A percentile compares a stretch with the other conserved stretches of the same genome.
Conservation (phyloP, 2,329 filamentous ascomycete genomes). For the Chaetomiaceae sp. region DNA sequence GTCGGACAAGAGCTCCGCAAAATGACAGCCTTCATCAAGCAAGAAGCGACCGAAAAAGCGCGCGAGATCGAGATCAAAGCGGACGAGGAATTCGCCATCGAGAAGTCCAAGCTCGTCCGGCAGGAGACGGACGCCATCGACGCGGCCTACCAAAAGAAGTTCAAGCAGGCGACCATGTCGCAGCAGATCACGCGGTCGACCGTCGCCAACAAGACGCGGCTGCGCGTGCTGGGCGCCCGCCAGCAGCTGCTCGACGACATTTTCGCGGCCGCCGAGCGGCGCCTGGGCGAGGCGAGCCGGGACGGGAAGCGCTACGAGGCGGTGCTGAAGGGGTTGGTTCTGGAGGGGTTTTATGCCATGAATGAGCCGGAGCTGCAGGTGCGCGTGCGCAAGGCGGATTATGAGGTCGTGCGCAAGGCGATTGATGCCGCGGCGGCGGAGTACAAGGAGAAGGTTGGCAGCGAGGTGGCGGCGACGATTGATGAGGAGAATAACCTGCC, state of each 20-base stretch:
- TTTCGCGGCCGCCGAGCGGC: constrained; percentile 74
- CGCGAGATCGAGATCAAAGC: constrained; percentile 97
- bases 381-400: constrained; percentile 75
- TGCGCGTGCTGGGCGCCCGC: constrained; percentile 79
- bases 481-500: constrained; percentile 77
- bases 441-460: constrained; percentile 74
- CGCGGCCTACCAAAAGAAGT: constrained; percentile 92
- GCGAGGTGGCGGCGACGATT: constrained; percentile 64
- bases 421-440: constrained; percentile 71
- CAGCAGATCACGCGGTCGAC: constrained; percentile 98
- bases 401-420: constrained; percentile 70
- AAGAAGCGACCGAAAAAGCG: constrained; percentile 95
- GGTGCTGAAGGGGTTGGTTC: constrained; percentile 72
- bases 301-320: constrained; percentile 71
- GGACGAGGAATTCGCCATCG: constrained; percentile 97
- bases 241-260: constrained; percentile 89
- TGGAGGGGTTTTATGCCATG: constrained; percentile 87
- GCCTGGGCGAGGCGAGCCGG: constrained; percentile 60
- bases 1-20: constrained; percentile 98
- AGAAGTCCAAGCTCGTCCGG: constrained; percentile 97
- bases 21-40: constrained; percentile 99
- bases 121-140: constrained; percentile 94
- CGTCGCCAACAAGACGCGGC: constrained; percentile 89
- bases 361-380: constrained; percentile 73
- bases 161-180: constrained; percentile 96